phyloP scores from a whole-genome alignment of 208 protist genomes.

The Trichomonas vaginalis region DNA sequence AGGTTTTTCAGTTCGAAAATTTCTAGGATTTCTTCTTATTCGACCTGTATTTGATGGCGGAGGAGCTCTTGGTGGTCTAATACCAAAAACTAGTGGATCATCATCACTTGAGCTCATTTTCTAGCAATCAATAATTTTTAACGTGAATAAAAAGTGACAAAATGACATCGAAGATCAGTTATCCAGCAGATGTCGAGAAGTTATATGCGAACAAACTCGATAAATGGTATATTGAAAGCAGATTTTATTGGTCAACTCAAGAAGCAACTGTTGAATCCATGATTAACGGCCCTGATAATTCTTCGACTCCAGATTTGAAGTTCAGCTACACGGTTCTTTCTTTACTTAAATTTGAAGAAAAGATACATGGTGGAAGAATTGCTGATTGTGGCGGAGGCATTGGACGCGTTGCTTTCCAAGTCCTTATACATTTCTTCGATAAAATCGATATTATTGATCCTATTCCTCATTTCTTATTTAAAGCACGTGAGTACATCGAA shows the following conservation, averaged over 20 bases:
- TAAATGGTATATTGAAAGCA: background rate
- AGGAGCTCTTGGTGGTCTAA: no score
- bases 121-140: no score
- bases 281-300: background rate
- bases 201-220: background rate
- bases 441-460: constrained; percentile 1
- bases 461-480: background rate
- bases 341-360: background rate
- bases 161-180: background rate
- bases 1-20: no score
- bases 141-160: no score
- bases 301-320: background rate
- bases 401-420: background rate
- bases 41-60: no score
- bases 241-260: constrained; percentile 15
- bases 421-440: background rate
- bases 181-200: background rate
- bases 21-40: no score
- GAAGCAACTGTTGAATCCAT: background rate
- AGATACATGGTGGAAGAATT: background rate
- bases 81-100: no score
- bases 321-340: background rate
- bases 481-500: background rate
- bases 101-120: no score
- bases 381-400: constrained; percentile 1